These are phyloP conservation scores for Sporothrix brasiliensis DNA, from an alignment of 2,329 filamentous ascomycete species.

Conservation along the genomic window DNA sequence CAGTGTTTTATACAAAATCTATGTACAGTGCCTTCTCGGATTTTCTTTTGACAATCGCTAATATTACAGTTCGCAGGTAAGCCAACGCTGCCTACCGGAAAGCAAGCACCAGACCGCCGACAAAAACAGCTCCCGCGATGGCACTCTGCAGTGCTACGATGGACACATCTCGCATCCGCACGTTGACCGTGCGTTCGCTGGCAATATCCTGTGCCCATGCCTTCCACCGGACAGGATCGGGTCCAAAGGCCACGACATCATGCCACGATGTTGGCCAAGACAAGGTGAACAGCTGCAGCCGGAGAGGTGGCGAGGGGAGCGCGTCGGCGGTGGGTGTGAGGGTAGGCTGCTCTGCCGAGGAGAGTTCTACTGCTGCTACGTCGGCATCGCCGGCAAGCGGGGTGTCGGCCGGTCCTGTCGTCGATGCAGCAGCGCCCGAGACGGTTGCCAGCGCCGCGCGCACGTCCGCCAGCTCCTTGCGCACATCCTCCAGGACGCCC, in stretches of 20 bases:
- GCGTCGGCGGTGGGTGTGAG: neutral
- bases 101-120: slow-evolving; percentile 27
- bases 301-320: neutral
- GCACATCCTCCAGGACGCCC: slow-evolving; percentile 55
- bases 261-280: slow-evolving; percentile 46
- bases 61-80: neutral
- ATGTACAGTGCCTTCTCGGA: neutral
- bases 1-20: slow-evolving; percentile 17
- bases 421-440: slow-evolving; percentile 2
- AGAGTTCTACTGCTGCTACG: neutral
- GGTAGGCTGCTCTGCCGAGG: neutral
- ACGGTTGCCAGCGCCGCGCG: slow-evolving; percentile 39
- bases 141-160: slow-evolving; percentile 69
- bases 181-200: slow-evolving; percentile 64
- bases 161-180: slow-evolving; percentile 71
- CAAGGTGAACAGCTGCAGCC: slow-evolving; percentile 1
- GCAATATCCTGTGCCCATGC: slow-evolving; percentile 59
- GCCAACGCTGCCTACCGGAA: neutral
- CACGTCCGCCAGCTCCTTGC: slow-evolving; percentile 48
- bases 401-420: neutral
- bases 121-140: slow-evolving; percentile 59
- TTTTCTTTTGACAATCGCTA: neutral
- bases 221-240: slow-evolving; percentile 52
- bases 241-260: slow-evolving; percentile 43
- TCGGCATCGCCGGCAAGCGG: neutral